Base-by-base conservation (phyloP, 163 green algal species). In the Scenedesmus sp. region DNA sequence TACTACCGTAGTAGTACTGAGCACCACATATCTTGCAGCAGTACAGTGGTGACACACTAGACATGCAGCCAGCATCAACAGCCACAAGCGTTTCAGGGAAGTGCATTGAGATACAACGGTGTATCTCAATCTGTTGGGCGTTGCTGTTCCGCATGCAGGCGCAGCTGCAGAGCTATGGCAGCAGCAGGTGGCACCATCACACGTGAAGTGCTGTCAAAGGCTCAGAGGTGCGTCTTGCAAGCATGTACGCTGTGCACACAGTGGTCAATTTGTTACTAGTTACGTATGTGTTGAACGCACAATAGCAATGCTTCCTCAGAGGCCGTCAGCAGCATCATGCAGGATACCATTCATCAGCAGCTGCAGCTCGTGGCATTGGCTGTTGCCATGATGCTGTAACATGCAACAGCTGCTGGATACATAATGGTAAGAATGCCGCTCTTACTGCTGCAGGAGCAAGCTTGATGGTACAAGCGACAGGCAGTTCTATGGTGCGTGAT, bases 381-480 rank as follows among this genome's bases (percentile, higher is more conserved):
- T 4, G 18, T 18, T 76, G 16, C 66, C 6, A 34, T 20, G 1
- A 13, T 8, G 7, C 1, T 76, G 16, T 20, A 0, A 8, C 18
- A 1, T 4, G 66, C 18, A 76, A 20, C 66, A 76, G 66, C 66
- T 34, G 66, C 66, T 76, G 66, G 26, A 13, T 20, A 76, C 9
- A 18, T 15, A 70, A 70, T 12, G 0, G 66, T 18, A 76, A 20
- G 20, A 73, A 2, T 46, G 0, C 34, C 34, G 20, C 66, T 83
- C n/a, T 1, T 18, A 13, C 54, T 52, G 62, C 15, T 70, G 60
- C 86, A 94, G 92, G 76, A 94, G 89, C 46, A 97, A 97, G 86
- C 60, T 96, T 23, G 94, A 97, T 88, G 12, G 18, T 0, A 77
- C 54, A 7, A 87, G 94, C 66, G 96, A 97, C 88, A 59, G 90